Evolutionary conservation across 208 protist species (phyloP), one percentile per base, ranked within the genome.

Genomic region (Leishmania amazonensis): DNA sequence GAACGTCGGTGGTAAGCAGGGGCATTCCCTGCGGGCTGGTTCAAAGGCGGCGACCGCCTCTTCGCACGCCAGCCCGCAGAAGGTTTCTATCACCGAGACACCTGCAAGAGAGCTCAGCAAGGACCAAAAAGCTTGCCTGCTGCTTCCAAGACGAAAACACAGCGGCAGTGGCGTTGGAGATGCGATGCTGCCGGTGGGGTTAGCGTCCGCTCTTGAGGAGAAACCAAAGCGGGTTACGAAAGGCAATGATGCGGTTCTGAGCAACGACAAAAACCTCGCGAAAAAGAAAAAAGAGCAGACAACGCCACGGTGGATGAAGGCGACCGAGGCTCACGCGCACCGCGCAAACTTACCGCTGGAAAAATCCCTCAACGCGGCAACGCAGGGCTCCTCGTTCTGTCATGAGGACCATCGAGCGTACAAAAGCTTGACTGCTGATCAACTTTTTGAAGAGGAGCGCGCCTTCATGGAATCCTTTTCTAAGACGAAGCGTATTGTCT

Each of bases 401-500:
- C 3, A 78, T 31, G 75, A 80, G 45, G 11, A 54, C 40, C 53
- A 35, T 5, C 82, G 74, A 21, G 73, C 72, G 35, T 85, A 88
- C 57, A 80, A 83, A 49, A 78, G 60, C 76, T 75, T 81, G 79
- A 87, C 81, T 3, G 89, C 75, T 21, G 88, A 90, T 1, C 83
- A 92, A 62, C 78, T 94, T 75, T 87, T 94, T 54, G 78, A 76
- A 15, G 78, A 91, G 80, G 87, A 91, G 84, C 60, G 81, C 5
- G 79, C 65, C 0, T 91, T 94, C 62, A 93, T 94, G 84, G 84
- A 88, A 4, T 78, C 83, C 31, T 93, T 94, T 77, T 58, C 84
- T 1, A 87, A 85, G 77, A 82, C 58, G 28, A 85, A 81, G 65
- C 76, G 78, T 4, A 60, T 54, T 7, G 3, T 49, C 21, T 78